Percentiles rank a stretch among this genome's conserved stretches.
Evolutionary conservation across 176 grass and related monocot genomes (phyloP).

Genomic region (Oryza australiensis): DNA sequence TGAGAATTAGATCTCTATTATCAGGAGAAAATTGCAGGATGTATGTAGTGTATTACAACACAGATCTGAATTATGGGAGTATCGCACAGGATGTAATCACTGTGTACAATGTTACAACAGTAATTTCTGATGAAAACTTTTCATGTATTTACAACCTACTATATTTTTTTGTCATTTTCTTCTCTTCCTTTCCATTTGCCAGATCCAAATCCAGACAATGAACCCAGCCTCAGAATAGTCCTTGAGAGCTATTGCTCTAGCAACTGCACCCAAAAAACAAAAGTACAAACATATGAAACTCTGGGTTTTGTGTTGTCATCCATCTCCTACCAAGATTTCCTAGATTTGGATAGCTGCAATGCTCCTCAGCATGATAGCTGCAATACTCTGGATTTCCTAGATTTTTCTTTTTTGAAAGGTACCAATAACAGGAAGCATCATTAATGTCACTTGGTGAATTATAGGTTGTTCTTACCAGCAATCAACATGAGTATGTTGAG

Average conservation of each 20-base stretch:
- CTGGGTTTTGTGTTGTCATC: slow-evolving; percentile 14
- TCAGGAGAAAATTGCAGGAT: slow-evolving; percentile 2
- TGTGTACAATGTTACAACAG: slow-evolving; percentile 43
- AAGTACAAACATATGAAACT: slow-evolving; percentile 24
- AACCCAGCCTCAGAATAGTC: slow-evolving; percentile 89
- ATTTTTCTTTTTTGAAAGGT: background rate
- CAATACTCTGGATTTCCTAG: too few relatives aligned
- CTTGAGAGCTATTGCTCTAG: slow-evolving; percentile 79
- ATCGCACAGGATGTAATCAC: slow-evolving; percentile 44
- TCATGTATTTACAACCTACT: slow-evolving; percentile 31
- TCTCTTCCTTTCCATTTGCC: slow-evolving; percentile 9
- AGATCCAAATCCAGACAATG: slow-evolving; percentile 77
- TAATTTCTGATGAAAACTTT: slow-evolving; percentile 16
- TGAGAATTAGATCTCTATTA: slow-evolving; percentile 33
- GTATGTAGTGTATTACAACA: background rate
- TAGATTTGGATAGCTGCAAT: background rate
- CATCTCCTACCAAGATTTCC: slow-evolving; percentile 14
- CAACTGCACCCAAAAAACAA: slow-evolving; percentile 45
- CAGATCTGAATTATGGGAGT: slow-evolving; percentile 28
- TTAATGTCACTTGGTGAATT: background rate
- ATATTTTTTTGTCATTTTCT: background rate
- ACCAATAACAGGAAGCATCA: background rate
- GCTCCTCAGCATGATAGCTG: too few relatives aligned
- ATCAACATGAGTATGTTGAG: slow-evolving; percentile 97
- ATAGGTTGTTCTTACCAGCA: slow-evolving; percentile 56